Base-by-base conservation (phyloP, 2,329 filamentous ascomycete species). In the Colletotrichum cereale region DNA sequence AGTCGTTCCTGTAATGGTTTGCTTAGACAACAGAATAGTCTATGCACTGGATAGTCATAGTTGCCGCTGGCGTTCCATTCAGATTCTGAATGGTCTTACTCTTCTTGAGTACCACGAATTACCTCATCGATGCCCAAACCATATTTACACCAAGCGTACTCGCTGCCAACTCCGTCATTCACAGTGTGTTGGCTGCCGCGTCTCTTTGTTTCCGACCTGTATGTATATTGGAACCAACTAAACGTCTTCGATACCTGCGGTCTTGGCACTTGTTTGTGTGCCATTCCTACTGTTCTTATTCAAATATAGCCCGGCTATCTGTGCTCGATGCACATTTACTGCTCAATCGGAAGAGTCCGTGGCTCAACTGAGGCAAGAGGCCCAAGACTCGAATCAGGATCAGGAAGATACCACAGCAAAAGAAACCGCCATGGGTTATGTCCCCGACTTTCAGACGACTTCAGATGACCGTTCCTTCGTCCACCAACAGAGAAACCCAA, bases 261-360 rank as follows among this genome's bases (percentile, higher is more conserved):
- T 96, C 82, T 83, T 96, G 3, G 89, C 92, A 0, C 79, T 95
- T 2, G 87, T 86, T 14, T 95, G 92, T 79, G 84, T 94, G 24
- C 92, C 93, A 0, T 91, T 93, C 75, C 93, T 93, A 0, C 92
- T 93, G 79, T 79, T 95, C 14, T 93, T 96, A 80, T 93, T 92
- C 83, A 90, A 87, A 75, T 94, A 93, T 78, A 88, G 89, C n/a
- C 80, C 81, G 2, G 55, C 73, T 1, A 88, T 90, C 73, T 83
- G 88, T 31, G 77, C 79, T 73, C 82, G 83, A 62, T 90, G 88
- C 82, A 88, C 87, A 77, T 90, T 84, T 75, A 86, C 88, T 11
- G 84, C 85, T 0, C 78, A 88, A 69, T 88, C 92, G 5, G 90
- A 91, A 29, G 85, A 84, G 14, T 87, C 92, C 71, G 85, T 92